Evolutionary conservation across 331 rosid species (phyloP).

Genomic region (Erythrophleum ivorense): DNA sequence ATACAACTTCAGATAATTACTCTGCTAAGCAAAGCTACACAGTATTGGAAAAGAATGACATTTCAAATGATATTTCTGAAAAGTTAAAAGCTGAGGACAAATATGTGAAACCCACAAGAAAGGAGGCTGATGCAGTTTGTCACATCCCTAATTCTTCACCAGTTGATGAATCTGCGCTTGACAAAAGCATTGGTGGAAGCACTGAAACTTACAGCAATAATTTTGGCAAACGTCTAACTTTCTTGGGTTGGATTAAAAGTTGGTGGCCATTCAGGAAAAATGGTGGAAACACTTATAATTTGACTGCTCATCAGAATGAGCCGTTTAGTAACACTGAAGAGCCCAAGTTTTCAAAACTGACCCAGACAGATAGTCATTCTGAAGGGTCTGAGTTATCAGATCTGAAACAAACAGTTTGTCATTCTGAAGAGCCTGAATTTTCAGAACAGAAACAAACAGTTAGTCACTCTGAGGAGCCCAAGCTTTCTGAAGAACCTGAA

Average conservation of each 20-base stretch:
- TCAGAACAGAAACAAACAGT: slow-evolving; percentile 19
- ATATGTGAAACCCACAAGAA: slow-evolving; percentile 36
- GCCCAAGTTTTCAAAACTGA: slow-evolving; percentile 31
- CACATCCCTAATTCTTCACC: slow-evolving; percentile 41
- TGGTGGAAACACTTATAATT: slow-evolving; percentile 31
- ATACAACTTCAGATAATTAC: slow-evolving; percentile 31
- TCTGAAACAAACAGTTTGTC: slow-evolving; percentile 33
- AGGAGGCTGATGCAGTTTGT: slow-evolving; percentile 50
- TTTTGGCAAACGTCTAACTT: slow-evolving; percentile 39
- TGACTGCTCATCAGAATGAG: slow-evolving; percentile 42
- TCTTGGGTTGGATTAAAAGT: slow-evolving; percentile 48
- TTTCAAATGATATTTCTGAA: slow-evolving; percentile 33
- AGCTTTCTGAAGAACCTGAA: slow-evolving; percentile 34
- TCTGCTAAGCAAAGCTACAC: slow-evolving; percentile 44
- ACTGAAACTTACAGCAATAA: slow-evolving; percentile 31
- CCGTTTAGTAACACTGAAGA: slow-evolving; percentile 32
- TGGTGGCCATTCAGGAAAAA: slow-evolving; percentile 60
- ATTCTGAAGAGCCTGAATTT: slow-evolving; percentile 40
- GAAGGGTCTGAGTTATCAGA: slow-evolving; percentile 36
- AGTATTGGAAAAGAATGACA: slow-evolving; percentile 25
- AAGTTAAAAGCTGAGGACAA: slow-evolving; percentile 43
- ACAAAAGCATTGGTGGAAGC: slow-evolving; percentile 38
- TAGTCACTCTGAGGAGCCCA: slow-evolving; percentile 40
- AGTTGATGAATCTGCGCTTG: slow-evolving; percentile 42
- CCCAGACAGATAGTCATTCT: slow-evolving; percentile 13